Evolutionary conservation across 108 stramenopile species (phyloP), one percentile per base, ranked within the genome.

Genomic region (Aureococcus anophagefferens): DNA sequence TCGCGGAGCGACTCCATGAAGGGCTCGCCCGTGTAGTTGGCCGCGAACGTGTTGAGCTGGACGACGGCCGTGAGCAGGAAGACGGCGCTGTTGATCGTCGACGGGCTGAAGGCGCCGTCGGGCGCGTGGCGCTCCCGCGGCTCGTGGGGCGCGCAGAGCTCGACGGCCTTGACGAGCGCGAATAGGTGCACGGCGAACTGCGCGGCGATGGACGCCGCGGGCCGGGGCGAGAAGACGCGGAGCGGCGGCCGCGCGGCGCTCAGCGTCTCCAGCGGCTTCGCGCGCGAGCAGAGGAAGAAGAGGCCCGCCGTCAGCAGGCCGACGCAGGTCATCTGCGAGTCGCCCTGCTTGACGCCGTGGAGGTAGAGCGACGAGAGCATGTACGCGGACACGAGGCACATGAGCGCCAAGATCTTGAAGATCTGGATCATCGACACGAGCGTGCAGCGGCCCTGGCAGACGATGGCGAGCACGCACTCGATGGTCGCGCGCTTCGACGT

Each of bases 401-500:
- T 96, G 4, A 99, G 84, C 15, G 95, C 98, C 29, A 99, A 82
- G 32, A 99, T 94, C 78, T 96, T 93, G 81, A 94, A 98, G 25
- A 93, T 93, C 74, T 93, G 92, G 30, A 93, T 83, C 85, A 93
- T 90, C 13, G 92, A 93, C 37, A 94, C 95, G 35, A 96, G 76
- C 0, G 97, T 94, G 70, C 94, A 96, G 45, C 98, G 76, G 14
- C 98, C 98, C 72, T 96, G 93, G 40, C 91, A 89, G n/a, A 97
- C 71, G 14, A 97, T 87, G 64, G 92, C 90, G 68, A 88, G 83
- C 75, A 84, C 87, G 74, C 87, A 91, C 64, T 80, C 79, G 68
- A 93, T 92, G 35, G 84, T 87, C 15, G 93, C 93, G 17, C 86
- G 80, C 31, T 90, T 85, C 35, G 93, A 88, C 4, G 98, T 98